Evolutionary conservation across 2,329 filamentous ascomycete species (phyloP), one percentile per base, ranked within the genome.

Genomic region (Botrytis byssoidea): DNA sequence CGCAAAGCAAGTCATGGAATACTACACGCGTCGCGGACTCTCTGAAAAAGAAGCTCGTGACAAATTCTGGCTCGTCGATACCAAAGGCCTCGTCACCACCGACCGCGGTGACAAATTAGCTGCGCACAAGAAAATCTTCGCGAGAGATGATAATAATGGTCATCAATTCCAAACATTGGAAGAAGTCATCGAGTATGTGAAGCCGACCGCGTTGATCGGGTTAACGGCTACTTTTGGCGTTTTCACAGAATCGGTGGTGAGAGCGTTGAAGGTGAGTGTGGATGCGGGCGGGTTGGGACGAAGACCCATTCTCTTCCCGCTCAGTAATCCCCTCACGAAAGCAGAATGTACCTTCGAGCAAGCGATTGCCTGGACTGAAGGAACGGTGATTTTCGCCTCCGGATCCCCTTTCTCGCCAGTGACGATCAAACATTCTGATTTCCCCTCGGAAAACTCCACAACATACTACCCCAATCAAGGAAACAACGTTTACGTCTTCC

Each of bases 51-150:
- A 93, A 77, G 96, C 96, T 73, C 91, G 91, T 79, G 90, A 91
- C 81, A 96, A 96, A 86, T 98, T 99, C 89, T 98, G 92, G 90
- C 93, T 99, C 66, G 95, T 98, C 75, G 96, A 98, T 85, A 97
- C 94, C 81, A 95, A 96, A 86, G 96, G 96, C 79, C 91, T 99
- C 35, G 95, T 99, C 70, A 97, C 96, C 76, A 88, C 88, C 75
- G 95, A 99, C 85, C 93, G 96, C 75, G 95, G 95, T 72, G 96
- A 98, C 86, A 93, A 91, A 83, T 90, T 99, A 59, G 94, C 95
- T 55, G 92, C 97, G 79, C 96, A 99, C 84, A 93, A 93, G 84
- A 89, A 91, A 84, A 90, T 91, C 83, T 91, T 92, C 79, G 89
- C 90, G 46, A 87, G 90, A 70, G 83, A 83, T 25, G 89, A 92